These are phyloP conservation scores for Cutaneotrichosporon curvatum DNA, from an alignment of 1,284 basidiomycete species.

Conservation along the genomic window DNA sequence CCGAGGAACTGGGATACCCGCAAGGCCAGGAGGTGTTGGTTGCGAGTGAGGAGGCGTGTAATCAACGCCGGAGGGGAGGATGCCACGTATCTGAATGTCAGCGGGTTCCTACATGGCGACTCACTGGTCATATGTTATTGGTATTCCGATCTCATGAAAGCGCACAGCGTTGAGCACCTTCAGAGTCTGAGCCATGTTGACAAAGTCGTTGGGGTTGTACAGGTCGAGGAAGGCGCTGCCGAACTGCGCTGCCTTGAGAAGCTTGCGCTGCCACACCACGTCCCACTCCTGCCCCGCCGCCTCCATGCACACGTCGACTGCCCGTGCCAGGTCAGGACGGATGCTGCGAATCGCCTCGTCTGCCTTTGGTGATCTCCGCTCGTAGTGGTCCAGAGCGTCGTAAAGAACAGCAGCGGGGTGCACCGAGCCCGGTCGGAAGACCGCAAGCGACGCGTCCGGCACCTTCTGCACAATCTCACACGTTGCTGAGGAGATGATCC, in stretches of 20 bases:
- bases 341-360: constrained; percentile 89
- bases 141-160: constrained; percentile 85
- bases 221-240: constrained; percentile 89
- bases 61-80: constrained; percentile 72
- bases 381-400: constrained; percentile 86
- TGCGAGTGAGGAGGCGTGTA: constrained; percentile 73
- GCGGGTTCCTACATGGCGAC: constrained; percentile 14
- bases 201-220: constrained; percentile 82
- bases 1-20: constrained; percentile 80
- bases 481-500: constrained; percentile 67
- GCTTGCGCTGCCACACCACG: constrained; percentile 73
- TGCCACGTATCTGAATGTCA: constrained; percentile 59
- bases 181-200: constrained; percentile 81
- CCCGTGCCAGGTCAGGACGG: constrained; percentile 71
- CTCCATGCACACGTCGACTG: constrained; percentile 87
- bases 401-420: constrained; percentile 85
- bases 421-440: constrained; percentile 86
- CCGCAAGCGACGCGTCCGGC: constrained; percentile 67
- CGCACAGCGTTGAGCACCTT: constrained; percentile 94
- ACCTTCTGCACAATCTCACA: constrained; percentile 93
- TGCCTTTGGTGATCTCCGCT: constrained; percentile 73
- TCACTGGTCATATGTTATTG: constrained; percentile 83
- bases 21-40: constrained; percentile 83
- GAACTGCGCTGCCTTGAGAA: constrained; percentile 93
- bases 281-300: constrained; percentile 92